These are phyloP conservation scores for Metschnikowia bowlesiae DNA, from an alignment of 805 yeast species.

Conservation along the genomic window DNA sequence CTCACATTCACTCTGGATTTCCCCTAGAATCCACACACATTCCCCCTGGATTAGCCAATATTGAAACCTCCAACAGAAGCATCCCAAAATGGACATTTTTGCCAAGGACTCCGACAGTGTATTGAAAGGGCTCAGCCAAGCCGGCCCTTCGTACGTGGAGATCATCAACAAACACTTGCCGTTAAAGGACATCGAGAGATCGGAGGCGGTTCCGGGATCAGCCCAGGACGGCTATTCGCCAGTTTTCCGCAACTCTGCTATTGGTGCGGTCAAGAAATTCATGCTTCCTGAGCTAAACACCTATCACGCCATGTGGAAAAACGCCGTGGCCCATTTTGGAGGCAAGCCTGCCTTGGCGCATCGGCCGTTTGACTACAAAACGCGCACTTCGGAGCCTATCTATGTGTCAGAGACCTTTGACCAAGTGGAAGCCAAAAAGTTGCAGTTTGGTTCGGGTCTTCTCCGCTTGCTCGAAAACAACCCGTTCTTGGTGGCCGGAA, in stretches of 20 bases:
- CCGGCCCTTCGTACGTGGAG: slow-evolving; percentile 10
- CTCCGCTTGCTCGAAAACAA: slow-evolving; percentile 22
- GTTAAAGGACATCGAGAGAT: slow-evolving; percentile 7
- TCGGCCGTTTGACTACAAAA: slow-evolving; percentile 26
- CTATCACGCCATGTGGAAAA: slow-evolving; percentile 41
- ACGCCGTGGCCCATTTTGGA: slow-evolving; percentile 34
- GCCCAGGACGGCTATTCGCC: slow-evolving; percentile 46
- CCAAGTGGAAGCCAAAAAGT: slow-evolving; percentile 28
- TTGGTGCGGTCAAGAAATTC: slow-evolving; percentile 26
- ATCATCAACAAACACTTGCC: slow-evolving; percentile 16
- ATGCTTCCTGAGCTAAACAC: slow-evolving; percentile 46
- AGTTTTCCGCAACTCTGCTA: slow-evolving; percentile 41
- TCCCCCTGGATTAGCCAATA: no score
- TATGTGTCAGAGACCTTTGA: slow-evolving; percentile 28
- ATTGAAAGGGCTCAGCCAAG: slow-evolving; percentile 10
- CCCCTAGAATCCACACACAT: no score
- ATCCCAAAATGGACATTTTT: neutral
- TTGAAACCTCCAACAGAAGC: no score
- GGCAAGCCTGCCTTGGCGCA: slow-evolving; percentile 43
- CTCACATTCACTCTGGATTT: no score
- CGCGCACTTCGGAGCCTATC: slow-evolving; percentile 28
- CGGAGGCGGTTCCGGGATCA: slow-evolving; percentile 34
- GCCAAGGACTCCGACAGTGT: slow-evolving; percentile 18
- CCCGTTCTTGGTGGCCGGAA: slow-evolving; percentile 17
- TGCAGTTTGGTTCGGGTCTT: slow-evolving; percentile 39